Evolutionary conservation across 306 rosid genomes (phyloP).

Genomic region (Trifolium fragiferum): DNA sequence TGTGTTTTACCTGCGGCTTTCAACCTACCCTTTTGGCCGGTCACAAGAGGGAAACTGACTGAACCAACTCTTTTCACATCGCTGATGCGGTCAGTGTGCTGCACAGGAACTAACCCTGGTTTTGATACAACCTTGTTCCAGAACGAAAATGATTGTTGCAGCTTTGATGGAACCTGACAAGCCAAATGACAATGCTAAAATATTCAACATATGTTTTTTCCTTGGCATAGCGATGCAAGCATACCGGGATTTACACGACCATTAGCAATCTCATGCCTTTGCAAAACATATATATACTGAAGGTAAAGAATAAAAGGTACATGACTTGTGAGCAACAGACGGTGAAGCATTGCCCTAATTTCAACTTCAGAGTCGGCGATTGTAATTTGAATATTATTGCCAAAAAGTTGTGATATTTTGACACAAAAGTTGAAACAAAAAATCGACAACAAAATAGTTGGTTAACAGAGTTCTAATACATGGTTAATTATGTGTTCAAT

Average conservation of each 20-base stretch:
- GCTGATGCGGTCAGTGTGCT: constrained; percentile 11
- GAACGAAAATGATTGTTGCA: constrained; percentile 60
- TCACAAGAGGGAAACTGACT: constrained; percentile 58
- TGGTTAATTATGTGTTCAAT: background rate
- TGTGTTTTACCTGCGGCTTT: constrained; percentile 49
- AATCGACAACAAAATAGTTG: background rate
- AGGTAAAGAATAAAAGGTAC: background rate
- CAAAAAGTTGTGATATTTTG: background rate
- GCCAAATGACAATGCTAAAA: constrained; percentile 36
- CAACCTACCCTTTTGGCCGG: constrained; percentile 51
- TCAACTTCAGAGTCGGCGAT: constrained; percentile 23
- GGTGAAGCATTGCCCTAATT: background rate
- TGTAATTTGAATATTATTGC: background rate
- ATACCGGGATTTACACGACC: constrained; percentile 4
- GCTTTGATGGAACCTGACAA: constrained; percentile 74
- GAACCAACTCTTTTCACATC: constrained; percentile 43
- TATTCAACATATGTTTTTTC: constrained; percentile 24
- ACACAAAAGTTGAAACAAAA: background rate
- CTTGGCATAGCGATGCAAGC: constrained; percentile 4
- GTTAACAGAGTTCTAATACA: background rate
- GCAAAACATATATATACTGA: background rate
- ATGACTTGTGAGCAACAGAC: constrained; percentile 12
- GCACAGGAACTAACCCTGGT: constrained; percentile 34
- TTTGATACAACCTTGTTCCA: constrained; percentile 61
- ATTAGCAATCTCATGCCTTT: constrained; percentile 9